Evolutionary conservation across 495 filamentous ascomycete species (phyloP).

Genomic region (Rusavskia elegans): DNA sequence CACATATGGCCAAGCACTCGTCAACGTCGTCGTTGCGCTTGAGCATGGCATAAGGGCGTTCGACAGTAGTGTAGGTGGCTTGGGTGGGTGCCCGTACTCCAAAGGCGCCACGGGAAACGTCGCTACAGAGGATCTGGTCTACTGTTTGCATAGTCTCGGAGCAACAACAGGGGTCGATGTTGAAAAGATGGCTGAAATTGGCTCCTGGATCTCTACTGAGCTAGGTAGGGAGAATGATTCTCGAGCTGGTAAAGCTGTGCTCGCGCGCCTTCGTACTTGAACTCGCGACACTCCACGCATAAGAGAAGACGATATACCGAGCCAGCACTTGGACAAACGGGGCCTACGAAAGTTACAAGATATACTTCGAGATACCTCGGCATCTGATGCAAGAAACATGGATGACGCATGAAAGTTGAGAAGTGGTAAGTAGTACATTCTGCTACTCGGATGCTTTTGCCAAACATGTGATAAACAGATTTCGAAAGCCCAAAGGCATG

Average conservation of each 20-base stretch:
- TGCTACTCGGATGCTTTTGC: not conserved
- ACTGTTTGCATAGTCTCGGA: conserved; percentile 75
- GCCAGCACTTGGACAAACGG: not conserved
- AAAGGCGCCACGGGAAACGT: conserved; percentile 94
- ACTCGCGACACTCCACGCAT: not conserved
- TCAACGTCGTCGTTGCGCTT: conserved; percentile 73
- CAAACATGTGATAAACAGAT: not conserved
- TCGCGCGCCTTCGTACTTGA: conserved; percentile 30
- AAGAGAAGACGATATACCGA: not conserved
- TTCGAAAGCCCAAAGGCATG: not conserved
- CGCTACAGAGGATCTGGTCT: conserved; percentile 82
- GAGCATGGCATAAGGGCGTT: conserved; percentile 83
- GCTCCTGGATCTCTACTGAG: conserved; percentile 77
- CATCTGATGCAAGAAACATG: too few relatives aligned
- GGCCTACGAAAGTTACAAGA: not conserved
- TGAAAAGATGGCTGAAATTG: conserved; percentile 64
- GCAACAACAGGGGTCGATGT: conserved; percentile 79
- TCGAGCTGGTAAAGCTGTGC: conserved; percentile 60
- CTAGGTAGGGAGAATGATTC: conserved; percentile 63
- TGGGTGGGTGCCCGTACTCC: conserved; percentile 88
- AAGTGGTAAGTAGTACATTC: not conserved
- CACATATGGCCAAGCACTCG: conserved; percentile 87
- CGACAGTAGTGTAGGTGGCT: conserved; percentile 75
- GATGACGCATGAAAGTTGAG: too few relatives aligned
- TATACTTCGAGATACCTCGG: not conserved